phyloP scores from a whole-genome alignment of 2,329 filamentous ascomycete genomes.

The Aureobasidium sp. region DNA sequence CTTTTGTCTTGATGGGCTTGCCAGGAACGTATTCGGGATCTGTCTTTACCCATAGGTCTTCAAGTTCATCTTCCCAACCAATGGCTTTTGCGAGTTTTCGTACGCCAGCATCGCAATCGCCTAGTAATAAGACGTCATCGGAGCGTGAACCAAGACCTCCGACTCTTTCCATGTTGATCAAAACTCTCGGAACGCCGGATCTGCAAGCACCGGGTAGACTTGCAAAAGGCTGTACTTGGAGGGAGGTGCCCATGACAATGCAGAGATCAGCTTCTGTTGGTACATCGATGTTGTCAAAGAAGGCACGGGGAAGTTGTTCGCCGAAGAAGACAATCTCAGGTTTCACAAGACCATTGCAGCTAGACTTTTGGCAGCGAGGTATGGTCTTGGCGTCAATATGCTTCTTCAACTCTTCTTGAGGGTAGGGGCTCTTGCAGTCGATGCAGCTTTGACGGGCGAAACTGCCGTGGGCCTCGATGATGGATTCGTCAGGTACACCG shows the following conservation, averaged over 20 bases:
- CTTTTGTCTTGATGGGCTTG: conserved; percentile 13
- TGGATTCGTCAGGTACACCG: conserved; percentile 70
- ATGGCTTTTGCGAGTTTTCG: conserved; percentile 69
- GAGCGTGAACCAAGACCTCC: conserved; percentile 67
- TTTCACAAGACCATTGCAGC: conserved; percentile 76
- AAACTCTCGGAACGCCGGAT: conserved; percentile 61
- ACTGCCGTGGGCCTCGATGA: conserved; percentile 91
- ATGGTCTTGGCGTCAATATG: conserved; percentile 61
- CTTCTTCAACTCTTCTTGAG: conserved; percentile 64
- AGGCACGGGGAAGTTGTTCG: conserved; percentile 59
- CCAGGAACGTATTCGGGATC: conserved; percentile 41
- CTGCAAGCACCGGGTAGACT: conserved; percentile 60
- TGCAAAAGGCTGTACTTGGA: conserved; percentile 85
- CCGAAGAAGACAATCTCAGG: conserved; percentile 95
- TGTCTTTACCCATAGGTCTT: conserved; percentile 62
- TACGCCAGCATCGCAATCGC: conserved; percentile 77
- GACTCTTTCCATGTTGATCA: conserved; percentile 82
- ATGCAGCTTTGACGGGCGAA: conserved; percentile 90
- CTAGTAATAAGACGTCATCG: conserved; percentile 80
- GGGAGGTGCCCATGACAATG: conserved; percentile 81
- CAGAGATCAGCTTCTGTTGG: conserved; percentile 63
- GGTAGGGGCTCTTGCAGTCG: conserved; percentile 69
- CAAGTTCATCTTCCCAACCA: conserved; percentile 80
- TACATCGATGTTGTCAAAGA: conserved; percentile 53
- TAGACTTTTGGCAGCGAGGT: conserved; percentile 55